These are phyloP conservation scores for Coemansia sp. DNA, from an alignment of 192 early-diverging fungal species.

Conservation along the genomic window DNA sequence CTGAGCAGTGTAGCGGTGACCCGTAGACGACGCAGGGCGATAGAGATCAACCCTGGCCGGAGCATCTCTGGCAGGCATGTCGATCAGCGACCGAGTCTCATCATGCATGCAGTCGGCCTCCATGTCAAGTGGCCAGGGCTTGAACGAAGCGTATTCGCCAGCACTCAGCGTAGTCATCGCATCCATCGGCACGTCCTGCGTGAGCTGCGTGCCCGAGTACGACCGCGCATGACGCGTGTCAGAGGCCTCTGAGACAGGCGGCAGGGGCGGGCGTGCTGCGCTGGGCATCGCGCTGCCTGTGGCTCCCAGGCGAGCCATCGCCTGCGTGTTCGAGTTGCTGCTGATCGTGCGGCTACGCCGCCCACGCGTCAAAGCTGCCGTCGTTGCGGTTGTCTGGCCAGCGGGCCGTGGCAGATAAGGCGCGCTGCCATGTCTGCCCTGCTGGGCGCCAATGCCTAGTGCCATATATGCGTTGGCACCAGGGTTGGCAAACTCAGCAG, in stretches of 20 bases:
- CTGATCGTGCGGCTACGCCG: constrained; percentile 41
- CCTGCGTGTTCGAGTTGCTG: constrained; percentile 19
- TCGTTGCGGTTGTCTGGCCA: background rate
- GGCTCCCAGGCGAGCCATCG: constrained; percentile 5
- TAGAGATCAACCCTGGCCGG: constrained; percentile 27
- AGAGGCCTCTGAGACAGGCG: constrained; percentile 25
- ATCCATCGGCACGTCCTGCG: constrained; percentile 42
- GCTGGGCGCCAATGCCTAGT: constrained; percentile 7
- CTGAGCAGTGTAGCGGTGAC: constrained; percentile 11
- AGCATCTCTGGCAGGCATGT: constrained; percentile 24
- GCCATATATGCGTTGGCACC: constrained; percentile 6
- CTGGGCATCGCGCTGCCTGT: background rate
- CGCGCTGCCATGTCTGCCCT: constrained; percentile 7
- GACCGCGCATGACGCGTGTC: constrained; percentile 26
- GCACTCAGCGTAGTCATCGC: constrained; percentile 46
- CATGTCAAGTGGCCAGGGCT: constrained; percentile 34
- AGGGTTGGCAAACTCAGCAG: constrained; percentile 23
- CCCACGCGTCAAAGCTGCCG: constrained; percentile 13
- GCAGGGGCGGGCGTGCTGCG: constrained; percentile 13
- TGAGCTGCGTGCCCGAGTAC: constrained; percentile 37
- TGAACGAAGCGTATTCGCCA: constrained; percentile 42
- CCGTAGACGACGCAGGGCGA: constrained; percentile 46
- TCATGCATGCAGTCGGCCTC: constrained; percentile 17
- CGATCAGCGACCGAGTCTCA: constrained; percentile 45
- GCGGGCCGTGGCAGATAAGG: constrained; percentile 15